Evolutionary conservation across 768 basidiomycete genomes (phyloP), one percentile per base, ranked within the genome.

Genomic region (Ramaria rubella): DNA sequence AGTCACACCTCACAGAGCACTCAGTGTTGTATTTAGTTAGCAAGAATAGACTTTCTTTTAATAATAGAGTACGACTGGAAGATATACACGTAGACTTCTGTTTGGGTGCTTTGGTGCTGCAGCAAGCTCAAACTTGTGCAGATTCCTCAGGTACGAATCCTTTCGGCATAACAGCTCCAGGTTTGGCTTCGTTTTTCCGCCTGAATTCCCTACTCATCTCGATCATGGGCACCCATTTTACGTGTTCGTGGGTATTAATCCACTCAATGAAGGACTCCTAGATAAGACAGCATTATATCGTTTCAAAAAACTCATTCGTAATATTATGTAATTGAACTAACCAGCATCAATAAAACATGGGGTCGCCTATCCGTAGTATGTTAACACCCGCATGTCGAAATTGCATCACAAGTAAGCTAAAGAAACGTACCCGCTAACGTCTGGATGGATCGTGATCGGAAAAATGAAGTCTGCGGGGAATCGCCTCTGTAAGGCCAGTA

Each of bases 401-500:
- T n/a, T n/a, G 15, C 14, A 49, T 29, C 11, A 0, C 43, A 4
- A 8, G 45, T 27, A n/a, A 12, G 5, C 29, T 31, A 15, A 36
- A 26, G 52, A 51, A 26, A 65, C 79, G 62, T 68, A 79, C 78
- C 85, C 85, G 64, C 82, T 82, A 23, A 86, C 85, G 61, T 89
- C 86, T 1, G 87, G 87, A 62, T 89, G 87, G 38, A 90, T 86
- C 2, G 87, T 88, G 57, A 89, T 78, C 0, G 86, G 86, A 62
- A 87, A 85, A n/a, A 83, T 76, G 57, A 85, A 83, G 65, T 80
- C 75, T 56, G 36, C 1, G 33, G 3, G 4, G 29, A 24, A 2
- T 30, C 21, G 29, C 9, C 12, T 19, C 30, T 30, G 49, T 29
- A 31, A 51, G n/a, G 19, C 4, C 34, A 8, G 49, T 33, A 33